Evolutionary conservation across 495 filamentous ascomycete genomes (phyloP), one percentile per base, ranked within the genome.

Genomic region (Penicillium parvum): DNA sequence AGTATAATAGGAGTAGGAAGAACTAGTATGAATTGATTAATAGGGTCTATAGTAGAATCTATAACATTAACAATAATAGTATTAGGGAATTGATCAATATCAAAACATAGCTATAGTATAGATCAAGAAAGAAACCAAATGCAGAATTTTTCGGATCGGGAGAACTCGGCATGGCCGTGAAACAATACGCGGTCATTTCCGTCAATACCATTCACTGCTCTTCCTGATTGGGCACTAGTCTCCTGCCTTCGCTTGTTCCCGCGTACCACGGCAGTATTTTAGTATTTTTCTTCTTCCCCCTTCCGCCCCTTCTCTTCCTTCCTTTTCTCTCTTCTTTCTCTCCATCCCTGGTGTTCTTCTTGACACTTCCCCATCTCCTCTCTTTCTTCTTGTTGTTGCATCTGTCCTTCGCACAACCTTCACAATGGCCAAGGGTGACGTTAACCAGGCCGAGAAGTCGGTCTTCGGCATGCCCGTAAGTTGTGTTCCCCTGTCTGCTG

Each of bases 381-480:
- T 66, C 68, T 63, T 65, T 61, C 53, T 61, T 55, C 52, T 56
- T 43, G 53, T 62, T 61, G 56, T 57, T 48, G 56, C 48, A 58
- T 57, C 53, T 62, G 46, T 64, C 52, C 57, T 57, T 55, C 55
- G 63, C 63, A 65, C 60, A 67, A 62, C 63, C 55, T 69, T 66
- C 66, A 75, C 53, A 55, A 76, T 76, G 73, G 52, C 65, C 49
- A 57, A 62, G 43, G 70, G 70, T 69, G 71, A 75, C 21, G 67
- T 72, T 61, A 58, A 59, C 55, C 70, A 75, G 58, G 57, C 49
- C 52, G 87, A 86, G 49, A 88, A 90, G 84, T 75, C 81, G 71
- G 76, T 90, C 66, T 72, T 95, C 80, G 90, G 90, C 78, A 92
- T 96, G 88, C 89, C 70, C 61, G 66, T 74, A 69, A 66, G 71